Conservation (phyloP, 768 basidiomycete species). For the Rhodosporidiobolus sp. region DNA sequence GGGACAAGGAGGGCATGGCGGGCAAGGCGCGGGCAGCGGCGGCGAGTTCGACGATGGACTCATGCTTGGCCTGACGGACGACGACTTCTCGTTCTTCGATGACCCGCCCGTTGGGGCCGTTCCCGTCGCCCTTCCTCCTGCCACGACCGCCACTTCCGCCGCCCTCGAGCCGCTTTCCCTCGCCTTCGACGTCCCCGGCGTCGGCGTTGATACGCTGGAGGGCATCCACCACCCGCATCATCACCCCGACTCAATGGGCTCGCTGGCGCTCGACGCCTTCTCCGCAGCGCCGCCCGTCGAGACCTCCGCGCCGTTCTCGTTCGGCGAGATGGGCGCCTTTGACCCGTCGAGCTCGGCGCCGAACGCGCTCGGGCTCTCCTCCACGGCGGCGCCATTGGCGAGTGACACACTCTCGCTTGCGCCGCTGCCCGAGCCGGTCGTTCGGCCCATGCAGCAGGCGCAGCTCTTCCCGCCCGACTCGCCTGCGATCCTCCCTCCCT, state of each 20-base stretch:
- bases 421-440: not conserved
- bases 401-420: not conserved
- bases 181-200: not conserved
- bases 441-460: too few species aligned
- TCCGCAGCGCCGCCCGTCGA: not conserved
- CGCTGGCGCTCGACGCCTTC: not conserved
- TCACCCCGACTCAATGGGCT: not conserved
- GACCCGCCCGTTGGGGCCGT: not conserved
- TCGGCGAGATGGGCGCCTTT: not conserved
- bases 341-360: not conserved
- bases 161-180: not conserved
- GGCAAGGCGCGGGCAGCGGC: not conserved
- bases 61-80: conserved; percentile 36
- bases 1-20: not conserved
- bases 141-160: not conserved
- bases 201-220: not conserved
- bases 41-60: conserved; percentile 30
- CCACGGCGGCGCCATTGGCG: not conserved
- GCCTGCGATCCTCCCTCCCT: too few species aligned
- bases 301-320: not conserved
- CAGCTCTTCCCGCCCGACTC: too few species aligned
- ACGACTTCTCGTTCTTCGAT: conserved; percentile 42
- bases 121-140: not conserved
- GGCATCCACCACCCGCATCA: not conserved
- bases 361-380: not conserved